A percentile compares a stretch with the other conserved stretches of the same genome.
Evolutionary conservation across 2,329 filamentous ascomycete genomes (phyloP).

Genomic region (Aspergillus intermedius): DNA sequence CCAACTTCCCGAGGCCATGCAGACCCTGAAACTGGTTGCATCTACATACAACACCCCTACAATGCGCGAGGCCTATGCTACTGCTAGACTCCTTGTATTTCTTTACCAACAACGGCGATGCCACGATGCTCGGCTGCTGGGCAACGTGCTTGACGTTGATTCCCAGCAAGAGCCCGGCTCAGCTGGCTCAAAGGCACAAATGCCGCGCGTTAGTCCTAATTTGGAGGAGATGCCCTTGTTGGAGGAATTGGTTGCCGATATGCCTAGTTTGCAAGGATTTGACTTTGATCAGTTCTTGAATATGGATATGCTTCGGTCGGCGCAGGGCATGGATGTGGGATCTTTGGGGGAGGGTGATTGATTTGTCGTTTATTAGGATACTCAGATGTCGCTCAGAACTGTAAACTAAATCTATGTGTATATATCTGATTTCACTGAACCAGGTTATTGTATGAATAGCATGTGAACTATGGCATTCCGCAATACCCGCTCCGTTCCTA

Average conservation of each 20-base stretch:
- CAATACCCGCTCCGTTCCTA: too few species aligned
- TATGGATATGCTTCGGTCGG: too few species aligned
- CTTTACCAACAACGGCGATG: constrained; percentile 45
- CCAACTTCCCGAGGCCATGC: constrained; percentile 46
- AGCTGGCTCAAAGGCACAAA: not conserved
- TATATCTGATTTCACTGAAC: too few species aligned
- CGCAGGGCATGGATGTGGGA: too few species aligned
- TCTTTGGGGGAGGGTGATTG: too few species aligned
- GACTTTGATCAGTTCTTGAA: not conserved
- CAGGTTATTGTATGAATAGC: too few species aligned
- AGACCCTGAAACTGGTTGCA: constrained; percentile 37
- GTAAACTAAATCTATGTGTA: too few species aligned
- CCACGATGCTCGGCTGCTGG: constrained; percentile 27
- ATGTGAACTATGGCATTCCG: too few species aligned
- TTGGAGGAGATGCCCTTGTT: not conserved
- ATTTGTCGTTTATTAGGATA: too few species aligned
- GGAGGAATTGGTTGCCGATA: not conserved
- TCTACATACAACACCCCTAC: constrained; percentile 40
- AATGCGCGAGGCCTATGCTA: constrained; percentile 47
- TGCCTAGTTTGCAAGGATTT: not conserved
- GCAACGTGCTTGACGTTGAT: constrained; percentile 8
- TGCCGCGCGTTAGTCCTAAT: not conserved
- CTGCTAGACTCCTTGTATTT: constrained; percentile 46
- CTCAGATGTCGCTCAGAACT: too few species aligned
- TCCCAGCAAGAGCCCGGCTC: not conserved